phyloP scores from a whole-genome alignment of 495 filamentous ascomycete genomes.

The Aspergillus steynii region DNA sequence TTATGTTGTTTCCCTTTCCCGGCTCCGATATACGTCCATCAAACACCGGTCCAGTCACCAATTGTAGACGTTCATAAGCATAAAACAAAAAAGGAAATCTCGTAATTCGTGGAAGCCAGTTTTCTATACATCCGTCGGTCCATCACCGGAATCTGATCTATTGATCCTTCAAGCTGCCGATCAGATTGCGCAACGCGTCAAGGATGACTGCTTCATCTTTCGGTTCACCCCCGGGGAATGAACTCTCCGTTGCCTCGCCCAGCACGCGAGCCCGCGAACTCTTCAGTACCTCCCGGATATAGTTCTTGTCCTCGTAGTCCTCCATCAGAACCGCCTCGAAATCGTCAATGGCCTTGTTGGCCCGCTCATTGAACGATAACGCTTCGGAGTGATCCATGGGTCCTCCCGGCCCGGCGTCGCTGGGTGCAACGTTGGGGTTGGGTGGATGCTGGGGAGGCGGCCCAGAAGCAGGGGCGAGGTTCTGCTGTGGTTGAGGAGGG shows the following conservation, averaged over 20 bases:
- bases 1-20: neutral
- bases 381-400: slow-evolving; percentile 46
- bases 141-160: slow-evolving; percentile 12
- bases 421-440: slow-evolving; percentile 24
- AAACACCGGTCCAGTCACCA: slow-evolving; percentile 18
- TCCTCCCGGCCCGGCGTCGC: slow-evolving; percentile 48
- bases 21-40: slow-evolving; percentile 3
- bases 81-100: slow-evolving; percentile 25
- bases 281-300: slow-evolving; percentile 51
- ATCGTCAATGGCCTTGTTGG: slow-evolving; percentile 52
- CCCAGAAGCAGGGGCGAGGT: slow-evolving; percentile 27
- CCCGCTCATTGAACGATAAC: slow-evolving; percentile 47
- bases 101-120: slow-evolving; percentile 23
- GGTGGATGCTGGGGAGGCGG: slow-evolving; percentile 27
- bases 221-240: slow-evolving; percentile 49
- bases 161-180: slow-evolving; percentile 43
- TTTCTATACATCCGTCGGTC: neutral
- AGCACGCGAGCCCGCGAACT: slow-evolving; percentile 49
- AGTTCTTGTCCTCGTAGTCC: slow-evolving; percentile 52
- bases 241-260: slow-evolving; percentile 43
- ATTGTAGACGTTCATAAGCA: slow-evolving; percentile 17
- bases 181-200: slow-evolving; percentile 43
- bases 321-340: slow-evolving; percentile 51
- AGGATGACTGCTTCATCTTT: slow-evolving; percentile 49
- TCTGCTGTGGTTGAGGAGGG: slow-evolving; percentile 33